Percentiles rank a stretch among this genome's conserved stretches.
Conservation (phyloP, 805 yeast species). For the Yamadazyma nakazawae region DNA sequence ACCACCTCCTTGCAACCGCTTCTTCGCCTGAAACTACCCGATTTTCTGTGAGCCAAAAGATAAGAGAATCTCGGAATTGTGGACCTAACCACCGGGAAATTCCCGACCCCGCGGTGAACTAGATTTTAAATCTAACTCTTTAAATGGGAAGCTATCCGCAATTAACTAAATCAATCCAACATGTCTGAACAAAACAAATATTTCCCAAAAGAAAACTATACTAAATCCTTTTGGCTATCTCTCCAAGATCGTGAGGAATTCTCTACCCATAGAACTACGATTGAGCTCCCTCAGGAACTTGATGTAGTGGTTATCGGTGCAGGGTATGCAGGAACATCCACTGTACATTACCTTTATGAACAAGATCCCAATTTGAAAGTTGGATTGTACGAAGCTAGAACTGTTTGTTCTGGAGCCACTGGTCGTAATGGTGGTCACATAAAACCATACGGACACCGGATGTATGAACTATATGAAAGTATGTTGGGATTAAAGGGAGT, state of each 20-base stretch:
- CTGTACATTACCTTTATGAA: conserved; percentile 32
- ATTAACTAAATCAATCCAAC: neutral
- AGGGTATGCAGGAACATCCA: conserved; percentile 45
- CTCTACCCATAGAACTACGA: conserved; percentile 16
- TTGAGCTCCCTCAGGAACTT: conserved; percentile 29
- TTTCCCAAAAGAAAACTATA: conserved; percentile 6
- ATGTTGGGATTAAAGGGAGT: conserved; percentile 25
- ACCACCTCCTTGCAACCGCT: too few relatives aligned
- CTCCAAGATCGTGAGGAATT: conserved; percentile 6
- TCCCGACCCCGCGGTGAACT: too few relatives aligned
- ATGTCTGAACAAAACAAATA: neutral
- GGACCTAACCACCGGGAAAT: too few relatives aligned
- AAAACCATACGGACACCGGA: conserved; percentile 18
- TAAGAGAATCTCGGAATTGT: too few relatives aligned
- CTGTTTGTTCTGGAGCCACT: conserved; percentile 42
- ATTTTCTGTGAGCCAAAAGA: too few relatives aligned
- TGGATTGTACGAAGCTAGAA: conserved; percentile 41
- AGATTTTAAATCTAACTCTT: neutral
- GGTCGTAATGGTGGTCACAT: conserved; percentile 51
- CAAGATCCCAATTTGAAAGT: conserved; percentile 17
- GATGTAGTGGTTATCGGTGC: conserved; percentile 44
- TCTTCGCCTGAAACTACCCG: too few relatives aligned
- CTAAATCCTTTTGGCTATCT: conserved; percentile 11
- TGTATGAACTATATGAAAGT: conserved; percentile 12
- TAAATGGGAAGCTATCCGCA: neutral